Percentiles rank a stretch among this genome's conserved stretches.
phyloP scores from a whole-genome alignment of 768 basidiomycete species.

The Leccinum subgranulosum region DNA sequence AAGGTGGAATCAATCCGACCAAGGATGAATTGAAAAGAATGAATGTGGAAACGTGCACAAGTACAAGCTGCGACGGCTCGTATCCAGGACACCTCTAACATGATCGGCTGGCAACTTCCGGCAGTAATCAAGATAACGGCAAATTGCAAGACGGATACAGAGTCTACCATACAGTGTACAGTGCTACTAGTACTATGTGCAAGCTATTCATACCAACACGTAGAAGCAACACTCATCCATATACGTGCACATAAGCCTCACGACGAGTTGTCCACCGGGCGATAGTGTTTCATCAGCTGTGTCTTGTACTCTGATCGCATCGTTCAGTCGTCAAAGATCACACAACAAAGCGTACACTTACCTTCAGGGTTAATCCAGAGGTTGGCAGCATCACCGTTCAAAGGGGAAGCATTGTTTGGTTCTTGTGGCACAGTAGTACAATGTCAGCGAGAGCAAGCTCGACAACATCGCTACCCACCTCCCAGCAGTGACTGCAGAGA shows the following conservation, averaged over 20 bases:
- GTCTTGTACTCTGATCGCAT: slow-evolving; percentile 58
- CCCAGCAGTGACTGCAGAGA: slow-evolving; percentile 87
- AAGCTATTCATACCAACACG: neutral
- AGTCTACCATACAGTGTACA: neutral
- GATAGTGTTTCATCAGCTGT: slow-evolving; percentile 72
- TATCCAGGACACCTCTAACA: neutral
- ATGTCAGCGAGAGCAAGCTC: neutral
- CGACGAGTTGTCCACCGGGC: slow-evolving; percentile 43
- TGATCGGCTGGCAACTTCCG: neutral
- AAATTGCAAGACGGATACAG: neutral
- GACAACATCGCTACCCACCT: slow-evolving; percentile 45
- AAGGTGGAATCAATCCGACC: slow-evolving; percentile 2
- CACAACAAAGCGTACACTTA: slow-evolving; percentile 25
- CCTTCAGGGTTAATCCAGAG: slow-evolving; percentile 76
- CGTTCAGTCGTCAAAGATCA: neutral
- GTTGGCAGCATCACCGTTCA: slow-evolving; percentile 82
- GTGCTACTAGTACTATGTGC: neutral
- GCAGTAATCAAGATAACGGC: neutral
- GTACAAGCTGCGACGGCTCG: neutral
- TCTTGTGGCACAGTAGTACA: slow-evolving; percentile 42
- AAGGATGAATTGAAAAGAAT: neutral
- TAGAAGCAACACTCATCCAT: slow-evolving; percentile 1
- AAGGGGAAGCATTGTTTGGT: slow-evolving; percentile 89
- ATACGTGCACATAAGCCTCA: slow-evolving; percentile 16
- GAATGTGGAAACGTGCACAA: neutral